Evolutionary conservation across 2,329 filamentous ascomycete species (phyloP).

Genomic region (Cladosporium cucumerinum): DNA sequence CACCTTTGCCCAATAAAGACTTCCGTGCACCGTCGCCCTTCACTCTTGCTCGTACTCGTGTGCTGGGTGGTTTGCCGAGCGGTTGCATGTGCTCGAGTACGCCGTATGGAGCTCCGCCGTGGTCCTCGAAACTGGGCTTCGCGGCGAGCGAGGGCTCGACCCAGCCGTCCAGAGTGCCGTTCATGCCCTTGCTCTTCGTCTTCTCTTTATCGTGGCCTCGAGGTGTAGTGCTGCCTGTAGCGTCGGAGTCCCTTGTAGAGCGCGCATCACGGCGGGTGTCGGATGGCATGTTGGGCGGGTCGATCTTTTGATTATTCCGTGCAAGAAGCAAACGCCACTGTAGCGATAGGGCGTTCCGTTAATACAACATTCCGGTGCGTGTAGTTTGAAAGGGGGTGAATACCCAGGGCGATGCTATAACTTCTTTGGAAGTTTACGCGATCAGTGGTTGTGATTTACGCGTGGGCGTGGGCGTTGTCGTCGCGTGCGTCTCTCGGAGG

Average conservation of each 20-base stretch:
- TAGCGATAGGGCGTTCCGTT: not conserved
- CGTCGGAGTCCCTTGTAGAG: not conserved
- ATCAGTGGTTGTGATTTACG: not conserved
- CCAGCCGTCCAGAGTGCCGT: conserved; percentile 37
- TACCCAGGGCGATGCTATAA: conserved; percentile 18
- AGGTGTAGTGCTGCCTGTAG: not conserved
- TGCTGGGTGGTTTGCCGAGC: conserved; percentile 67
- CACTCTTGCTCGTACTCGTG: conserved; percentile 57
- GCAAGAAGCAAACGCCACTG: conserved; percentile 17
- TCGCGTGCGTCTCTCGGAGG: conserved; percentile 2
- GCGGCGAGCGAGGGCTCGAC: conserved; percentile 56
- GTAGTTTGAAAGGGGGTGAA: not conserved
- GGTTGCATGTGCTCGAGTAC: conserved; percentile 82
- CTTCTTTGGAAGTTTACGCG: conserved; percentile 9
- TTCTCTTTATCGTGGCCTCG: conserved; percentile 24
- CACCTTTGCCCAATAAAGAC: conserved; percentile 41
- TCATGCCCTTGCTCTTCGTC: conserved; percentile 36
- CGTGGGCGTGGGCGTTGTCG: not conserved
- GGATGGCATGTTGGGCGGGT: conserved; percentile 11
- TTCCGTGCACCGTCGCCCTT: conserved; percentile 45
- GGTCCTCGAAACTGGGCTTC: conserved; percentile 72
- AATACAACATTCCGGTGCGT: not conserved
- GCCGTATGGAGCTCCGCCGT: conserved; percentile 68
- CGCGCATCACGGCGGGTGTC: conserved; percentile 16
- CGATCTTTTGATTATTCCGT: not conserved